Evolutionary conservation across 352 stramenopile species (phyloP).

Genomic region (Globisporangium takayamanum): DNA sequence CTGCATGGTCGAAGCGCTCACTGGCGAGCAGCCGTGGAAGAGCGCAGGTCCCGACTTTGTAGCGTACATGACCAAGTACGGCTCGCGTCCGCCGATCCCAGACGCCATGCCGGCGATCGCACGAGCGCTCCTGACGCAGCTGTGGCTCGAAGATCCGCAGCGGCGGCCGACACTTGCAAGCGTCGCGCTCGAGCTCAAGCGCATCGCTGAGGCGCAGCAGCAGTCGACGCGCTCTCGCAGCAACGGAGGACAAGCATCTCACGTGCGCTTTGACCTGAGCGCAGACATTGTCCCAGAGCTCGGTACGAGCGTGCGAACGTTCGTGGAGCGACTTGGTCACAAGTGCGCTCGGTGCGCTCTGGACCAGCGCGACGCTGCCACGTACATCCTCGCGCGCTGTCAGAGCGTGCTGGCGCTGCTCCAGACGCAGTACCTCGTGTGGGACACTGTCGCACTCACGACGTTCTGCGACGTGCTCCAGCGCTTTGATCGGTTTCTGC

Average conservation of each 20-base stretch:
- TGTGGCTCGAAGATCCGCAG: not conserved
- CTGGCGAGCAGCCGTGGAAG: slow-evolving; percentile 1
- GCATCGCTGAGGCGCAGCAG: no score
- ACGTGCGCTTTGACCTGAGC: no score
- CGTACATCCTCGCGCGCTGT: not conserved
- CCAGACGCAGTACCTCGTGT: not conserved
- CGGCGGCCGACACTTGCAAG: not conserved
- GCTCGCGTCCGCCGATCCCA: not conserved
- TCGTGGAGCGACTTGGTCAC: not conserved
- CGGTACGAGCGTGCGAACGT: not conserved
- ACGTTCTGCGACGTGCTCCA: not conserved
- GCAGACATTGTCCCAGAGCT: not conserved
- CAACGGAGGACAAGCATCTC: no score
- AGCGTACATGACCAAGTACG: not conserved
- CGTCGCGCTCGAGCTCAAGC: not conserved
- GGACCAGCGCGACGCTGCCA: not conserved
- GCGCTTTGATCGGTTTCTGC: slow-evolving; percentile 3
- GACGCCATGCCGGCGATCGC: not conserved
- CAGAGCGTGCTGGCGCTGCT: not conserved
- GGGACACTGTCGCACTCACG: not conserved
- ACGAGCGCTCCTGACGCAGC: not conserved
- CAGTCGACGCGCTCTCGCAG: no score
- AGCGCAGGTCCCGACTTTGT: not conserved
- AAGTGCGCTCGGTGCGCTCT: not conserved
- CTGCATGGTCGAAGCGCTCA: slow-evolving; percentile 3